Percentiles rank a stretch among this genome's conserved stretches.
Conservation (phyloP, 805 yeast genomes). For the Saccharomycopsis sp. region DNA sequence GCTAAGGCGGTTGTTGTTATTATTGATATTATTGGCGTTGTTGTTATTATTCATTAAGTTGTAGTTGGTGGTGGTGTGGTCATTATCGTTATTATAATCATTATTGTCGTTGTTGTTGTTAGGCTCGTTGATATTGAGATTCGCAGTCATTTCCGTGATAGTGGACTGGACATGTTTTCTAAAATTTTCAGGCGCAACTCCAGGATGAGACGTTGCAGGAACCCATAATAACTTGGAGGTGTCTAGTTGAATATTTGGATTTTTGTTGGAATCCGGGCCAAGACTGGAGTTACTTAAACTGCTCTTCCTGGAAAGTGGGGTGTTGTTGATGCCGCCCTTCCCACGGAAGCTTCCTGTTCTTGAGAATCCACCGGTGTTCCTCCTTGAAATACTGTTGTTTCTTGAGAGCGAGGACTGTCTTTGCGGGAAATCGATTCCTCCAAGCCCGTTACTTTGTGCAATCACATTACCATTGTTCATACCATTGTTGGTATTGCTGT, state of each 20-base stretch:
- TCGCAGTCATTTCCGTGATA: conserved; percentile 23
- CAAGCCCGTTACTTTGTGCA: too few relatives aligned
- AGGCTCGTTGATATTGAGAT: conserved; percentile 22
- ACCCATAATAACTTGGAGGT: conserved; percentile 73
- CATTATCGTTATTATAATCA: conserved; percentile 27
- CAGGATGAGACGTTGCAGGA: conserved; percentile 91
- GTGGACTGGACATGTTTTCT: conserved; percentile 51
- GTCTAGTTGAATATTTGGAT: conserved; percentile 21
- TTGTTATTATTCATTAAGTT: neutral
- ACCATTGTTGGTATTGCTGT: too few relatives aligned
- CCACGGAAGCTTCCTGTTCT: neutral
- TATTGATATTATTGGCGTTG: too few relatives aligned
- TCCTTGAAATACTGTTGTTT: conserved; percentile 1
- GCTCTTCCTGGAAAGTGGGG: neutral
- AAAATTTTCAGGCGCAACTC: conserved; percentile 85
- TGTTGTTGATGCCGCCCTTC: neutral
- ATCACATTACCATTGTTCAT: too few relatives aligned
- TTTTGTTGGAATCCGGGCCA: neutral
- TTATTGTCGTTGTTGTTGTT: conserved; percentile 25
- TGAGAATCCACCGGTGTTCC: neutral
- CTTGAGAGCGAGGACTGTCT: too few relatives aligned
- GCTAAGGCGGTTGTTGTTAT: too few relatives aligned
- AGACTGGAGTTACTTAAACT: neutral
- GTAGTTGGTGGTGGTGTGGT: neutral
- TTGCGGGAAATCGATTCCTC: too few relatives aligned